phyloP scores from a whole-genome alignment of 495 filamentous ascomycete species.

The Xylaria cubensis region DNA sequence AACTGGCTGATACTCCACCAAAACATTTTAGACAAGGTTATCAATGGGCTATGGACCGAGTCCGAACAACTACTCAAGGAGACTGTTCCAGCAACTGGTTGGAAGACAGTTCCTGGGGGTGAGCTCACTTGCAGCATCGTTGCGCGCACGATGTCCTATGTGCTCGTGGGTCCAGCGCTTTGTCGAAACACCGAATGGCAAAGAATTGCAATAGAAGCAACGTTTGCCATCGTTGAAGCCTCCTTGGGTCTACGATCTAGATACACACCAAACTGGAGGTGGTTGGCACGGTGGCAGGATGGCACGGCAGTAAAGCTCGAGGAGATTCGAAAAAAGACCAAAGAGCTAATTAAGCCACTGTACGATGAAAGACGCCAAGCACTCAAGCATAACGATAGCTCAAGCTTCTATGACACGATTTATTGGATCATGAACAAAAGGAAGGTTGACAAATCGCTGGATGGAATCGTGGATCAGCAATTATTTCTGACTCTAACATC shows the following conservation, averaged over 20 bases:
- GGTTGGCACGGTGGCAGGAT: background rate
- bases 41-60: background rate
- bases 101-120: background rate
- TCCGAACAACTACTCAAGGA: background rate
- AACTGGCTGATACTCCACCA: background rate
- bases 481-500: conserved; percentile 13
- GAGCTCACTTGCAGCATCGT: background rate
- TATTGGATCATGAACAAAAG: conserved; percentile 5
- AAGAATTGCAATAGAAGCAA: background rate
- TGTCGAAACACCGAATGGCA: background rate
- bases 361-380: conserved; percentile 3
- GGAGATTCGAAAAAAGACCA: conserved; percentile 12
- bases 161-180: background rate
- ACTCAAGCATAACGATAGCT: background rate
- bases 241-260: conserved; percentile 4
- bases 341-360: background rate
- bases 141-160: background rate
- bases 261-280: conserved; percentile 14
- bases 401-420: conserved; percentile 13
- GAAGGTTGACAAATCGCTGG: background rate
- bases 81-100: background rate
- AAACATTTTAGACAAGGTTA: background rate
- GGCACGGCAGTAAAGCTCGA: background rate
- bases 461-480: conserved; percentile 12
- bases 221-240: background rate